phyloP scores from a whole-genome alignment of 2,329 filamentous ascomycete genomes.

The Colletotrichum lindemuthianum region DNA sequence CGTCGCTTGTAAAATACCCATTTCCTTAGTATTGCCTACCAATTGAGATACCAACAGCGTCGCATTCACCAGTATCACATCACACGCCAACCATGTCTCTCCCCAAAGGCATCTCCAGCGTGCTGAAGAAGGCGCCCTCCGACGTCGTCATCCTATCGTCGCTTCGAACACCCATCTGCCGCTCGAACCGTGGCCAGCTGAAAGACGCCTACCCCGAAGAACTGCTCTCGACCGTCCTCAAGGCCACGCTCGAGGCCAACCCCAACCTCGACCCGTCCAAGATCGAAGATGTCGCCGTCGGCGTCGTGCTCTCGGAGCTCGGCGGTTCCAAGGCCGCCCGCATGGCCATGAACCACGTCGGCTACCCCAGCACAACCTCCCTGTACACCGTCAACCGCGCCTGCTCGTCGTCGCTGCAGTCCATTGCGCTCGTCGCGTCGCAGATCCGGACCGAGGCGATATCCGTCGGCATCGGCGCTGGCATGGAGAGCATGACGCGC shows the following conservation, averaged over 20 bases:
- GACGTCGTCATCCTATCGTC: constrained; percentile 91
- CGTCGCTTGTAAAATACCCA: constrained; percentile 8
- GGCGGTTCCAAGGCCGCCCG: constrained; percentile 90
- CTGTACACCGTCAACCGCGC: constrained; percentile 92
- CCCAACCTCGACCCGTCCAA: constrained; percentile 75
- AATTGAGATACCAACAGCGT: constrained; percentile 13
- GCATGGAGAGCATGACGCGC: constrained; percentile 96
- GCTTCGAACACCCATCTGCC: constrained; percentile 87
- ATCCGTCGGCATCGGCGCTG: constrained; percentile 80
- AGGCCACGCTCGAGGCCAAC: constrained; percentile 75
- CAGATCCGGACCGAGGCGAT: constrained; percentile 80
- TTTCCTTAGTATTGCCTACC: not conserved
- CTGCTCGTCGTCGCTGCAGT: constrained; percentile 81
- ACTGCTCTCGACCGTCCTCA: constrained; percentile 75
- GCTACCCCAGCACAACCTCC: constrained; percentile 75
- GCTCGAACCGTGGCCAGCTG: constrained; percentile 83
- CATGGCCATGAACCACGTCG: constrained; percentile 89
- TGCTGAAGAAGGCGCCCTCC: constrained; percentile 80
- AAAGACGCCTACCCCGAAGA: constrained; percentile 93
- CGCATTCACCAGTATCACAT: not conserved
- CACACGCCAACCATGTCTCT: constrained; percentile 54
- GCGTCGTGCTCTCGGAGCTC: constrained; percentile 89
- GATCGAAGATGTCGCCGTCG: constrained; percentile 85
- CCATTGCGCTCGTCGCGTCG: constrained; percentile 78
- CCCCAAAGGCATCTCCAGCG: constrained; percentile 75